These are phyloP conservation scores for Stygiomarasmius scandens DNA, from an alignment of 1,284 basidiomycete genomes.

Conservation along the genomic window DNA sequence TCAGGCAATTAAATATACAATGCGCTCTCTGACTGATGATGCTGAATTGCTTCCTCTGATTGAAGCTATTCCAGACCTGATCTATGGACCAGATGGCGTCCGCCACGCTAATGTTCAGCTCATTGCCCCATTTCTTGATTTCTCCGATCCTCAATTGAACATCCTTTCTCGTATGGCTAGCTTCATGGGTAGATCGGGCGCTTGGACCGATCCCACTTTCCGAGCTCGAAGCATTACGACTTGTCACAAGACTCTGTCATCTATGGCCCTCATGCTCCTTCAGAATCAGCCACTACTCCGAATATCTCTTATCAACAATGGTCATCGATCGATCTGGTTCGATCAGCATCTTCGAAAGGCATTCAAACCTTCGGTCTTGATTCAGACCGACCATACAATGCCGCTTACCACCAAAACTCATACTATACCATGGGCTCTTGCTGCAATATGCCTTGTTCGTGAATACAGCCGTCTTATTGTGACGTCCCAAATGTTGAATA, in stretches of 20 bases:
- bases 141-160: neutral
- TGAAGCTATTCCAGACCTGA: constrained; percentile 10
- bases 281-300: neutral
- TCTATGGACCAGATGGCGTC: constrained; percentile 10
- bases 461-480: neutral
- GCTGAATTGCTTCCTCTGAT: constrained; percentile 12
- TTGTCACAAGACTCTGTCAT: neutral
- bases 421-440: neutral
- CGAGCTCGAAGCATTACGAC: neutral
- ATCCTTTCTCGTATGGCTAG: neutral
- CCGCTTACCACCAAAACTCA: neutral
- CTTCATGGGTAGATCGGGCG: neutral
- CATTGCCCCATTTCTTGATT: constrained; percentile 1
- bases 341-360: neutral
- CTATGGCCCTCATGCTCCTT: neutral
- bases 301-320: neutral
- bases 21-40: constrained; percentile 7
- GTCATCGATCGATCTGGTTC: neutral
- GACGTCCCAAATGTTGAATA: neutral
- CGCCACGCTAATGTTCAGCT: constrained; percentile 11
- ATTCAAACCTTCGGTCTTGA: neutral
- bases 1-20: constrained; percentile 3
- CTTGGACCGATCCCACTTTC: neutral
- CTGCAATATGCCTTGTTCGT: neutral
- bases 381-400: neutral